Conservation (phyloP, 2,329 filamentous ascomycete species). For the Penicillium sp. region DNA sequence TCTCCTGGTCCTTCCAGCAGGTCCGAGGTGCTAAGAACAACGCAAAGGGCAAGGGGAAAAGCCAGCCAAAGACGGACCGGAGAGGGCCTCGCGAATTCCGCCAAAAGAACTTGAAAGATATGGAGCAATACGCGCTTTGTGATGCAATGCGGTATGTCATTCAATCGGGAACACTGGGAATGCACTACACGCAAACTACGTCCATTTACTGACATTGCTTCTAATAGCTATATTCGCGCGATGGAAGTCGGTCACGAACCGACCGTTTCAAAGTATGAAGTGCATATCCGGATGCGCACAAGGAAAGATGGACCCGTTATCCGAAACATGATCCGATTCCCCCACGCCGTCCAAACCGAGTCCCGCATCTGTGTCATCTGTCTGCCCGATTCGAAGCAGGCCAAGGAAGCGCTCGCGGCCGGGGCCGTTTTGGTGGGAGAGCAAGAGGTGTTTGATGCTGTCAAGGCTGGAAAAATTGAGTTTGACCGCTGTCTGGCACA, state of each 20-base stretch:
- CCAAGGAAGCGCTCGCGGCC: slow-evolving; percentile 65
- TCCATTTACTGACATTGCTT: slow-evolving; percentile 9
- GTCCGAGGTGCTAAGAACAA: slow-evolving; percentile 35
- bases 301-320: slow-evolving; percentile 80
- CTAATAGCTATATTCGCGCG: slow-evolving; percentile 76
- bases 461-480: slow-evolving; percentile 68
- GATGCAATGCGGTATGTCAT: slow-evolving; percentile 73
- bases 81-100: slow-evolving; percentile 63
- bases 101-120: slow-evolving; percentile 56
- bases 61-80: slow-evolving; percentile 55
- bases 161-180: not conserved
- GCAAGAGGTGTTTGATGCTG: slow-evolving; percentile 72
- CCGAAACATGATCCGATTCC: slow-evolving; percentile 79
- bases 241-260: slow-evolving; percentile 81
- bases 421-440: slow-evolving; percentile 83
- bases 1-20: slow-evolving; percentile 31
- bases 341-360: slow-evolving; percentile 83
- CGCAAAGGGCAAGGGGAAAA: slow-evolving; percentile 41
- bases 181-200: not conserved
- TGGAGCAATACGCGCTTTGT: slow-evolving; percentile 71
- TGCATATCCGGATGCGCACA: slow-evolving; percentile 76
- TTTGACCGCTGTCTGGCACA: slow-evolving; percentile 92
- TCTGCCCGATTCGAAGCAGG: slow-evolving; percentile 69
- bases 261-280: slow-evolving; percentile 73
- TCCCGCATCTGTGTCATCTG: slow-evolving; percentile 85